These are phyloP conservation scores for Phytopythium ostracodes DNA, from an alignment of 352 stramenopile species.

Conservation along the genomic window DNA sequence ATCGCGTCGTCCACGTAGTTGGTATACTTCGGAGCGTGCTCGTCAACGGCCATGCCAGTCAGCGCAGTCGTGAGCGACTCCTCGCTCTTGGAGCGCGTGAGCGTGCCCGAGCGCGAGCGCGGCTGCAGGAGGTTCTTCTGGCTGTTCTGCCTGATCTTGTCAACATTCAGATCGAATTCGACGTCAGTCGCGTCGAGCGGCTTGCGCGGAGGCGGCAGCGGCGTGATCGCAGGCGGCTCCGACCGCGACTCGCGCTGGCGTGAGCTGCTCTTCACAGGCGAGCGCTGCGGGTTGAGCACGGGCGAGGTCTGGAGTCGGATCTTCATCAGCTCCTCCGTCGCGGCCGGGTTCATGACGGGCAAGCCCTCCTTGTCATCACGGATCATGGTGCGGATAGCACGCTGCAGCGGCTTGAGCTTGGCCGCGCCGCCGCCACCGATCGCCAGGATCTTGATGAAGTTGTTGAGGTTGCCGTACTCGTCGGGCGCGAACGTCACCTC, in stretches of 20 bases:
- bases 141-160: constrained; percentile 25
- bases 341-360: constrained; percentile 70
- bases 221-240: constrained; percentile 17
- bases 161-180: constrained; percentile 65
- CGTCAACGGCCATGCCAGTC: constrained; percentile 3
- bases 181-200: constrained; percentile 59
- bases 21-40: constrained; percentile 58
- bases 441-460: constrained; percentile 65
- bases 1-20: constrained; percentile 66
- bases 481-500: constrained; percentile 78
- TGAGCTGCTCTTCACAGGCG: constrained; percentile 15
- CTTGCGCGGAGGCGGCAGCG: constrained; percentile 30
- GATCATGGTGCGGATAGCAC: constrained; percentile 66
- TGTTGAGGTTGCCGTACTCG: constrained; percentile 87
- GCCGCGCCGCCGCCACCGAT: constrained; percentile 20
- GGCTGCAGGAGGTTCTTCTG: constrained; percentile 25
- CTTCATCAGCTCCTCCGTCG: constrained; percentile 57
- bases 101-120: constrained; percentile 43
- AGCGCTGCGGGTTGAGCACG: constrained; percentile 23
- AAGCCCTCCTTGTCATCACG: constrained; percentile 43
- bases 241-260: constrained; percentile 18
- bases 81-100: constrained; percentile 72
- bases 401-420: constrained; percentile 49
- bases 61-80: constrained; percentile 42
- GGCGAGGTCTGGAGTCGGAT: constrained; percentile 51